Evolutionary conservation across 208 protist genomes (phyloP).

Genomic region (Acanthamoeba royreba): DNA sequence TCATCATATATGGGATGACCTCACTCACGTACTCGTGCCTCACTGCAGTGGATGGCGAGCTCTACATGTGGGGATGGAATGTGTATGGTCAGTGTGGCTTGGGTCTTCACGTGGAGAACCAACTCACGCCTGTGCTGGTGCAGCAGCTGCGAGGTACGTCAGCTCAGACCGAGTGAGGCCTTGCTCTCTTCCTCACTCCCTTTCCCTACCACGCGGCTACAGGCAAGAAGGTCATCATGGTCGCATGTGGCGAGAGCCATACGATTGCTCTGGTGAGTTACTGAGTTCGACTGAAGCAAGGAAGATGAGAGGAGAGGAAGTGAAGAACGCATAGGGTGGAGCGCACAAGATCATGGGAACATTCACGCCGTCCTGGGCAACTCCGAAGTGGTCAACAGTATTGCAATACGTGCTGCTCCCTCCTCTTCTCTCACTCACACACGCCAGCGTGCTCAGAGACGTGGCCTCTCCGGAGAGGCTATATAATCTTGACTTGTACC

Average conservation of each 20-base stretch:
- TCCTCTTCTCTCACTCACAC: no score
- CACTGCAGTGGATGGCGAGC: neutral
- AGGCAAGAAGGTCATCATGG: constrained; percentile 18
- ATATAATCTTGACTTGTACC: no score
- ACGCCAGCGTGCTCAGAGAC: no score
- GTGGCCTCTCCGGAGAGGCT: no score
- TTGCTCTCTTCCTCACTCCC: neutral
- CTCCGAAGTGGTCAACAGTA: no score
- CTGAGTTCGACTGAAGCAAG: no score
- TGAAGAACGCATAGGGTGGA: no score
- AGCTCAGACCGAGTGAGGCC: neutral
- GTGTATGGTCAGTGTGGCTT: constrained; percentile 3
- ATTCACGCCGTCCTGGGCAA: no score
- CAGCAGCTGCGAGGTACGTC: neutral
- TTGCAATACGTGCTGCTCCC: no score
- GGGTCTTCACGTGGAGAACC: neutral
- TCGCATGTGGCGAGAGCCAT: neutral
- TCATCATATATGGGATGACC: neutral
- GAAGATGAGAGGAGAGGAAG: no score
- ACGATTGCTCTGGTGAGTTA: neutral
- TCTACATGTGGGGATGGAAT: constrained; percentile 37
- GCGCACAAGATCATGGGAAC: no score
- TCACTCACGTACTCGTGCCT: neutral
- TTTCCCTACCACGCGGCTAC: neutral
- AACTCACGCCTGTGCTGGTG: neutral